These are phyloP conservation scores for Didymella keratinophila DNA, from an alignment of 2,329 filamentous ascomycete species.

Conservation along the genomic window DNA sequence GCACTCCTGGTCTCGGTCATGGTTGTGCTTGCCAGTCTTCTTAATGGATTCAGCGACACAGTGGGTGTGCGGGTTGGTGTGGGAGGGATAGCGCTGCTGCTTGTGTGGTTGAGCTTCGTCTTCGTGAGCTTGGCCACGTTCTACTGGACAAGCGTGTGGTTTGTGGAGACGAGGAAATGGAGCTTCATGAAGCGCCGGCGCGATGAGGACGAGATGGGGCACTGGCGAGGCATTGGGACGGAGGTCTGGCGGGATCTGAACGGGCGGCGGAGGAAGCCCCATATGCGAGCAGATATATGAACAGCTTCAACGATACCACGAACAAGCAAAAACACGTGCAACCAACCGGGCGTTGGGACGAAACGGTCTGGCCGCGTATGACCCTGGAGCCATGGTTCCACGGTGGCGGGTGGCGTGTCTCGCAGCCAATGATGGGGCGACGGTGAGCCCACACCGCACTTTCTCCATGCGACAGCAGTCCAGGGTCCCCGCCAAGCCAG, in stretches of 20 bases:
- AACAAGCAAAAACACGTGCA: not conserved
- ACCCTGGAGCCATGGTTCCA: conserved; percentile 11
- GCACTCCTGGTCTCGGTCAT: conserved; percentile 26
- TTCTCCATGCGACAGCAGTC: not conserved
- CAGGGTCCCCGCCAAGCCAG: conserved; percentile 8
- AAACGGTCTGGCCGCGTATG: not conserved
- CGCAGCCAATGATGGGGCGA: conserved; percentile 5
- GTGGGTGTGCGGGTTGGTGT: conserved; percentile 24
- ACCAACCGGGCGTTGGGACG: not conserved
- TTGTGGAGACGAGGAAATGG: conserved; percentile 35
- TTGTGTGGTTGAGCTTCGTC: conserved; percentile 32
- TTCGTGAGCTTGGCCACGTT: conserved; percentile 13
- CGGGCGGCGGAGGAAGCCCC: conserved; percentile 13
- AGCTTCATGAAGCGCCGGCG: conserved; percentile 27
- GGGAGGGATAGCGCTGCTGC: conserved; percentile 25
- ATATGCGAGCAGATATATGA: conserved; percentile 6
- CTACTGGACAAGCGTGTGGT: conserved; percentile 40
- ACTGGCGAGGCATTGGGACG: conserved; percentile 29
- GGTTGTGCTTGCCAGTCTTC: conserved; percentile 7
- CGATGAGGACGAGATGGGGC: conserved; percentile 30
- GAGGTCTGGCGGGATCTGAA: conserved; percentile 32
- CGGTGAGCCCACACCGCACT: conserved; percentile 4
- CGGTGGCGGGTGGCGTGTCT: conserved; percentile 17
- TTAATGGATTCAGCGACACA: conserved; percentile 19
- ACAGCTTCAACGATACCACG: not conserved